phyloP scores from a whole-genome alignment of 2,329 filamentous ascomycete species.

The Pseudocercospora fuligena region DNA sequence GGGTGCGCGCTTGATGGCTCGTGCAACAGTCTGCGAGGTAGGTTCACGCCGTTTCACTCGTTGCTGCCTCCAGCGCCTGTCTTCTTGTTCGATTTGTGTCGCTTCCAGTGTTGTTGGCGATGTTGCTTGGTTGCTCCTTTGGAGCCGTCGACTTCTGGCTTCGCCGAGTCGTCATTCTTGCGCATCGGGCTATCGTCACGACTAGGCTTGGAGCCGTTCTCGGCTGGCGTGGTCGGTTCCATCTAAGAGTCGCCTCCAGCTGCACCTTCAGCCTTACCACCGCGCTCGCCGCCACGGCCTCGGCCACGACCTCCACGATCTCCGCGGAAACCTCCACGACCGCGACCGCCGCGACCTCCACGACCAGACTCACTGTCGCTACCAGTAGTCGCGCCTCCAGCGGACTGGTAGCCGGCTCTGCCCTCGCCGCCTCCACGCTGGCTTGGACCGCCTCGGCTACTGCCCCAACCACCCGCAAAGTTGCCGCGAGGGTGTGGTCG shows the following conservation, averaged over 20 bases:
- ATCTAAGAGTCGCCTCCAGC: conserved; percentile 39
- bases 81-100: neutral
- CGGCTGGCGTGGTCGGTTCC: conserved; percentile 1
- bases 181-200: neutral
- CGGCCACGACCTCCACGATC: conserved; percentile 51
- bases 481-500: conserved; percentile 63
- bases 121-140: neutral
- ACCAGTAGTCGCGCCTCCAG: conserved; percentile 41
- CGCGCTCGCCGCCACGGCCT: conserved; percentile 41
- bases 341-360: conserved; percentile 56
- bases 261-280: conserved; percentile 35
- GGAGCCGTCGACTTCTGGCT: neutral
- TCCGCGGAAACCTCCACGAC: conserved; percentile 54
- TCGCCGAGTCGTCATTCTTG: neutral
- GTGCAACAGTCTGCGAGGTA: neutral
- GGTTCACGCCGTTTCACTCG: neutral
- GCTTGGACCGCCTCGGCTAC: conserved; percentile 63
- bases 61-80: neutral
- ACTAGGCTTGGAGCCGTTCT: neutral
- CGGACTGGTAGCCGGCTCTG: conserved; percentile 40
- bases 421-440: conserved; percentile 63
- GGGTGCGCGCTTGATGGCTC: neutral
- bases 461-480: conserved; percentile 66
- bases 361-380: conserved; percentile 75
- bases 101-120: neutral